Evolutionary conservation across 2,329 filamentous ascomycete genomes (phyloP).

Genomic region (Cordyceps militaris): DNA sequence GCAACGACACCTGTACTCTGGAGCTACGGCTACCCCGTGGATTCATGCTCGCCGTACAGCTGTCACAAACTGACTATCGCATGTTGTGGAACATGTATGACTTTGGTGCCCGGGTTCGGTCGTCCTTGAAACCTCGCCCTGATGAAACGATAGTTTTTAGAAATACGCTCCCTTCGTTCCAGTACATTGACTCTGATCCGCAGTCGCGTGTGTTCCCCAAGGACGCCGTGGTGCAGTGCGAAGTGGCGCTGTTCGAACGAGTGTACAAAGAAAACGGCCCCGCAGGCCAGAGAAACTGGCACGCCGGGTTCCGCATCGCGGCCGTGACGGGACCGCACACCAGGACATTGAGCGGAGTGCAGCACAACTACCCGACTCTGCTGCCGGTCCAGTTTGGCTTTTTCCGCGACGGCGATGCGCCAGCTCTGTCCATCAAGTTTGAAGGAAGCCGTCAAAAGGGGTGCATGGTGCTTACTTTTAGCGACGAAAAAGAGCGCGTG

Average conservation of each 20-base stretch:
- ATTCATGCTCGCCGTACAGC: constrained; percentile 64
- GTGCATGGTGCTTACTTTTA: constrained; percentile 71
- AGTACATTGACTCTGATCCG: constrained; percentile 71
- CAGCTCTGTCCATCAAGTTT: constrained; percentile 64
- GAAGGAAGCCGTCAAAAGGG: constrained; percentile 59
- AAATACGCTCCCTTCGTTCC: constrained; percentile 63
- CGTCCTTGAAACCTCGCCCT: constrained; percentile 57
- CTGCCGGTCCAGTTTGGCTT: constrained; percentile 72
- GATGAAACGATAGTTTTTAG: constrained; percentile 67
- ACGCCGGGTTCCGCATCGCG: constrained; percentile 72
- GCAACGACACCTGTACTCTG: constrained; percentile 57
- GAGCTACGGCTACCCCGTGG: constrained; percentile 67
- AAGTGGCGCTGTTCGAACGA: constrained; percentile 69
- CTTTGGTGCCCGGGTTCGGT: constrained; percentile 70
- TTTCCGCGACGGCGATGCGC: constrained; percentile 60
- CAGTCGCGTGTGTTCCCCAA: constrained; percentile 66
- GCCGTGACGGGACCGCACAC: constrained; percentile 71
- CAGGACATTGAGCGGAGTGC: constrained; percentile 70
- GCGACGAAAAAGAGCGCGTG: constrained; percentile 62
- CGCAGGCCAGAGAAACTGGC: constrained; percentile 62
- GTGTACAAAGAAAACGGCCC: constrained; percentile 61
- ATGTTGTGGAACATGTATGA: constrained; percentile 78
- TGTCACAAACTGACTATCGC: constrained; percentile 70
- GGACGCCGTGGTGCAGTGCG: constrained; percentile 65
- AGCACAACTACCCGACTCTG: constrained; percentile 58